Evolutionary conservation across 176 grass and related monocot genomes (phyloP).

Genomic region (Eremochloa ophiuroides): DNA sequence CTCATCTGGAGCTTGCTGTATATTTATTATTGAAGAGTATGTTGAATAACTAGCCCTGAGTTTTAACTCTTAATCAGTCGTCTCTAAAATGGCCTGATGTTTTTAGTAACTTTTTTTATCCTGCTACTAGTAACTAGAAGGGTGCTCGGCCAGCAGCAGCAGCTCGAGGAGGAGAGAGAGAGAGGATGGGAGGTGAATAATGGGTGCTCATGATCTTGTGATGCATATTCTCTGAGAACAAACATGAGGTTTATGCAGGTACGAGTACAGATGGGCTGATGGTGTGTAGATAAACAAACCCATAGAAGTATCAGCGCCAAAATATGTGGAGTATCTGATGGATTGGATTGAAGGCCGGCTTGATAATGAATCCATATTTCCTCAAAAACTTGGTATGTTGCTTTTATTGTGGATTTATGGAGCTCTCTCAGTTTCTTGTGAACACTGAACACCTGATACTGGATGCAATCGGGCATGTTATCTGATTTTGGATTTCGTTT

Average conservation of each 20-base stretch:
- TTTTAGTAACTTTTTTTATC: neutral
- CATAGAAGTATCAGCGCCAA: slow-evolving; percentile 97
- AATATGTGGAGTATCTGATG: no score
- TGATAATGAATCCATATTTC: slow-evolving; percentile 94
- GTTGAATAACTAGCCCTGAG: neutral
- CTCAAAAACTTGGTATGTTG: slow-evolving; percentile 86
- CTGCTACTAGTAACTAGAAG: neutral
- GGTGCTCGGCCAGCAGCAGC: no score
- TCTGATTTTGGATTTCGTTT: neutral
- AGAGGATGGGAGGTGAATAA: no score
- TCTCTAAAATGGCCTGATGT: neutral
- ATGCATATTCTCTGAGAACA: neutral
- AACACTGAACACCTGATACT: neutral
- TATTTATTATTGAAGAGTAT: slow-evolving; percentile 12
- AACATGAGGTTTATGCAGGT: slow-evolving; percentile 48
- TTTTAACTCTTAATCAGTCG: slow-evolving; percentile 9
- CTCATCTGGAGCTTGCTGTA: neutral
- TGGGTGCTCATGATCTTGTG: neutral
- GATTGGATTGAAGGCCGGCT: slow-evolving; percentile 99
- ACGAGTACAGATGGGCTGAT: slow-evolving; percentile 98
- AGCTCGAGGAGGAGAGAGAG: no score
- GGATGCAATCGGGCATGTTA: neutral
- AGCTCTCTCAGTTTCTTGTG: neutral
- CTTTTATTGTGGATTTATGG: neutral
- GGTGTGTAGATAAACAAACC: slow-evolving; percentile 99